These are phyloP conservation scores for Populus tremula DNA, from an alignment of 345 rosid genomes.

Conservation along the genomic window DNA sequence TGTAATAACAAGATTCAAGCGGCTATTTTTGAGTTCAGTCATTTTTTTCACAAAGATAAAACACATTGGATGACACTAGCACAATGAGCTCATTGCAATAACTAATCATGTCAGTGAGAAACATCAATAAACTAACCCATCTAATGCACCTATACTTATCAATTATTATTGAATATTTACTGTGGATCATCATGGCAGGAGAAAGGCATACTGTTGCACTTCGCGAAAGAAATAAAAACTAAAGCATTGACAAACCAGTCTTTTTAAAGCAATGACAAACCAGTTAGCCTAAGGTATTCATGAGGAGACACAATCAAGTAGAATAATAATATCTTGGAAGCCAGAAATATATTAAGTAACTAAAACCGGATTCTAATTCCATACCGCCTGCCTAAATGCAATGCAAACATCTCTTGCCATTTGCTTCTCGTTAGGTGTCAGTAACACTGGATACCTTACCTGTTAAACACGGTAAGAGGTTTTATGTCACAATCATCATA, in stretches of 20 bases:
- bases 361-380: constrained; percentile 21
- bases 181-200: background rate
- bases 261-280: background rate
- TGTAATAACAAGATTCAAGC: background rate
- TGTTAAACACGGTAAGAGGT: constrained; percentile 31
- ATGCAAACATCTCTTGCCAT: constrained; percentile 98
- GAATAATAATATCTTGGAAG: background rate
- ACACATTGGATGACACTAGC: background rate
- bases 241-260: background rate
- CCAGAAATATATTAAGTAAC: background rate
- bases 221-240: background rate
- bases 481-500: background rate
- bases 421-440: constrained; percentile 96
- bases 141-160: background rate
- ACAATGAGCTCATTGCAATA: background rate
- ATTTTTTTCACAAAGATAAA: background rate
- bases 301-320: background rate
- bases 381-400: constrained; percentile 95
- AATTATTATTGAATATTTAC: background rate
- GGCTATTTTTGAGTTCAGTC: background rate
- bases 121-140: background rate
- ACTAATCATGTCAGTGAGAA: background rate
- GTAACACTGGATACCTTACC: constrained; percentile 86
- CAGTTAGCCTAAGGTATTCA: background rate
- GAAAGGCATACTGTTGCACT: background rate